Evolutionary conservation across 176 grass and related monocot genomes (phyloP), one percentile per base, ranked within the genome.

Genomic region (Metroxylon sagu): DNA sequence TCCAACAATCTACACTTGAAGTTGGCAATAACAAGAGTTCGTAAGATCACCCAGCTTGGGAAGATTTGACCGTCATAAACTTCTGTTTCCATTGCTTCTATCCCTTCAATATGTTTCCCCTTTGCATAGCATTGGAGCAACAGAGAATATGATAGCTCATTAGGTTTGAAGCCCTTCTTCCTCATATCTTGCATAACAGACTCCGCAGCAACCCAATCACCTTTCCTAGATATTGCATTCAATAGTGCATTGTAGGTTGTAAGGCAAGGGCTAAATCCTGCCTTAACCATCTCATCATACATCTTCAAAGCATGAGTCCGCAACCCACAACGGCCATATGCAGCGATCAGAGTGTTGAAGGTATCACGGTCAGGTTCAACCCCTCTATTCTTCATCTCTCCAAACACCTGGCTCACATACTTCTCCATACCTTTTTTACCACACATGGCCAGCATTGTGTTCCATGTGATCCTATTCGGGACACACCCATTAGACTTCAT

Each of bases 31-130:
- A 96, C 75, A 26, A 90, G 83, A 49, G 83, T 90, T 30, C 83
- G 74, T 77, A 96, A 62, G 6, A 96, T 87, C 17, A 87, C 75
- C 87, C 92, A 96, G 65, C 83, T 90, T 17, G 81, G 86, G 70
- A 90, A 96, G 53, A 90, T 79, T 14, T 26, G 26, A 35, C 87
- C 77, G 8, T 68, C 74, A 16, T 96, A 87, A 52, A 90, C 86
- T 65, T 88, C 54, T 57, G 72, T 81, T 50, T 90, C 83, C 12
- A 96, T 82, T 5, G 78, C 72, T 3, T 60, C 69, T 48, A 88
- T 79, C 18, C 71, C 83, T 35, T 85, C 39, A 2, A 74, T n/a
- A 56, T 96, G 65, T 3, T 64, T 80, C 4, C 65, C 72, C 65
- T 87, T 90, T 28, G 77, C 81, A 56, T 96, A 74, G 58, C 86